phyloP scores from a whole-genome alignment of 805 yeast genomes.

The Nematodospora valgi region DNA sequence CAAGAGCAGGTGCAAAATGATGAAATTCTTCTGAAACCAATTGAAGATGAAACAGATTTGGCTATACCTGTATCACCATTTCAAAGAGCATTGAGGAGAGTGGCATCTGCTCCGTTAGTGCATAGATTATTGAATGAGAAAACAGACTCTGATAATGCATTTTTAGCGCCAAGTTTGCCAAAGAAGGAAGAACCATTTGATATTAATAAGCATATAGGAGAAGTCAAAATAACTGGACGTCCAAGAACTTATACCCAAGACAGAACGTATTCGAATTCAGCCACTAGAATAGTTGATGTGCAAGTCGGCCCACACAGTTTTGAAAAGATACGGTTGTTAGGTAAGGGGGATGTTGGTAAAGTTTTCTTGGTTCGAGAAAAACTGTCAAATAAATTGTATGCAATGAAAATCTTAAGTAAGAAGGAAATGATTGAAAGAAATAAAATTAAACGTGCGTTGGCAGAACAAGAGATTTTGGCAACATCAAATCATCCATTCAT shows the following conservation, averaged over 20 bases:
- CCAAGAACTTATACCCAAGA: constrained; percentile 41
- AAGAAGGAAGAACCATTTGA: constrained; percentile 36
- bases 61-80: constrained; percentile 13
- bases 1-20: constrained; percentile 1
- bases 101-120: constrained; percentile 80
- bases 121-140: constrained; percentile 28
- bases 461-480: constrained; percentile 95
- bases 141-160: not conserved
- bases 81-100: constrained; percentile 53
- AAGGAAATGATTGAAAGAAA: constrained; percentile 94
- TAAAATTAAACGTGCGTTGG: constrained; percentile 89
- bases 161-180: constrained; percentile 3
- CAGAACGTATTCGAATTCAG: constrained; percentile 68
- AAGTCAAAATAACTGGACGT: constrained; percentile 28
- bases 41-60: constrained; percentile 1
- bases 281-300: constrained; percentile 69
- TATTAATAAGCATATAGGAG: constrained; percentile 41
- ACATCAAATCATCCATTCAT: constrained; percentile 96
- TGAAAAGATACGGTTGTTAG: constrained; percentile 84
- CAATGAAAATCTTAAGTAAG: constrained; percentile 88
- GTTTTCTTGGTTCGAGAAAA: constrained; percentile 90
- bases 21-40: constrained; percentile 8
- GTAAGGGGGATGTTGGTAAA: constrained; percentile 97
- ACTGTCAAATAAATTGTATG: constrained; percentile 68
- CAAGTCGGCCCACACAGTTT: constrained; percentile 86